These are phyloP conservation scores for Elaeagnus macrophylla DNA, from an alignment of 306 rosid genomes.

Conservation along the genomic window DNA sequence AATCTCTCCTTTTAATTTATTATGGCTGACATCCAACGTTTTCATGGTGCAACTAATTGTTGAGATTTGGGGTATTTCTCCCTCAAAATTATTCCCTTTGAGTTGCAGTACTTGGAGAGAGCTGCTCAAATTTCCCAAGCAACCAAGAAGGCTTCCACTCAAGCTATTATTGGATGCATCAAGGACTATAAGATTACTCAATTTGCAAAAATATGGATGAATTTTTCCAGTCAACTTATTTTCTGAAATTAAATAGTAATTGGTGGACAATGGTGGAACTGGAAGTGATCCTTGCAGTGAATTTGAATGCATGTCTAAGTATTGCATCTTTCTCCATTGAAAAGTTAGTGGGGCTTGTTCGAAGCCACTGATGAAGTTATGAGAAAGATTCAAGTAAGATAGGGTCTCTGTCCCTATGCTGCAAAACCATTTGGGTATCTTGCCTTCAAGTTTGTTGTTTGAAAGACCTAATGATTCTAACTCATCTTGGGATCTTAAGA, in stretches of 20 bases:
- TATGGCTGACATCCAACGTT: conserved; percentile 2
- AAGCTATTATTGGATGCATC: background rate
- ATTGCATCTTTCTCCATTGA: background rate
- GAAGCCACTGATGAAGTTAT: background rate
- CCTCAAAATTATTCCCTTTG: background rate
- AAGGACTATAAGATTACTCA: background rate
- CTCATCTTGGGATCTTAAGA: conserved; percentile 1
- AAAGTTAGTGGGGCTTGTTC: background rate
- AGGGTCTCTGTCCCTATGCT: background rate
- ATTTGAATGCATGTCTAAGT: background rate
- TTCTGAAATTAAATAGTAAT: background rate
- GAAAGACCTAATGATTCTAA: background rate
- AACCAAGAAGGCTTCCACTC: background rate
- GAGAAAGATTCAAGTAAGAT: background rate
- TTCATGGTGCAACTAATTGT: no score
- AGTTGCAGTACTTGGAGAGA: background rate
- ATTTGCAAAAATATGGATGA: conserved; percentile 2
- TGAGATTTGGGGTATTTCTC: background rate
- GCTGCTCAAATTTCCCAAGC: background rate
- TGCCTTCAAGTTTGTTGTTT: conserved; percentile 1
- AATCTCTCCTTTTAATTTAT: conserved; percentile 2
- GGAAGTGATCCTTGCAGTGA: background rate
- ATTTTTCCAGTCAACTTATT: conserved; percentile 1
- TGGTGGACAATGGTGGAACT: background rate
- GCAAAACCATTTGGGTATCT: conserved; percentile 9